Percentiles rank a stretch among this genome's conserved stretches.
These are phyloP conservation scores for Suillus brevipes DNA, from an alignment of 768 basidiomycete genomes.

Conservation along the genomic window DNA sequence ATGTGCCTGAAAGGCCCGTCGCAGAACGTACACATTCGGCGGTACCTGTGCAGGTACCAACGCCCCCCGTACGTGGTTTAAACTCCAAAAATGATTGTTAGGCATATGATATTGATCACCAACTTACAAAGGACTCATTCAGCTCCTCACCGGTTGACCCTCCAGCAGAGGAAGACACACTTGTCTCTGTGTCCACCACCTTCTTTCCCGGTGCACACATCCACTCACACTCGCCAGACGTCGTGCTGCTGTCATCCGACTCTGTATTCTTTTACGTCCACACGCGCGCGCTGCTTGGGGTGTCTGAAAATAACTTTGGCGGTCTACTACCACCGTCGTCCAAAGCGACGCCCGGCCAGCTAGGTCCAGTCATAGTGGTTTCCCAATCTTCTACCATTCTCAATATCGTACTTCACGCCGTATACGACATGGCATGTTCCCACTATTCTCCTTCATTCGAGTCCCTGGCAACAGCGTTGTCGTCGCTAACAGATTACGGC, in stretches of 20 bases:
- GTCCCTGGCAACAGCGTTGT: slow-evolving; percentile 55
- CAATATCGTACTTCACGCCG: slow-evolving; percentile 70
- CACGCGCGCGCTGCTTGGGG: slow-evolving; percentile 51
- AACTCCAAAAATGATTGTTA: slow-evolving; percentile 13
- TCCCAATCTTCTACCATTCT: slow-evolving; percentile 61
- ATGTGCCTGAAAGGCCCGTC: slow-evolving; percentile 37
- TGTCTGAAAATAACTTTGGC: slow-evolving; percentile 67
- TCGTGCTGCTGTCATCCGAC: slow-evolving; percentile 69
- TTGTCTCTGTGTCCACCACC: slow-evolving; percentile 79
- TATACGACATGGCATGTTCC: slow-evolving; percentile 72
- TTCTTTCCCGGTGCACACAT: slow-evolving; percentile 73
- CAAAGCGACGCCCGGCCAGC: slow-evolving; percentile 39
- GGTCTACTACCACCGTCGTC: slow-evolving; percentile 50
- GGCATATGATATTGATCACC: slow-evolving; percentile 12
- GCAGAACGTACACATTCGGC: slow-evolving; percentile 26
- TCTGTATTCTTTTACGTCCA: slow-evolving; percentile 86
- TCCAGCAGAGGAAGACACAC: slow-evolving; percentile 42
- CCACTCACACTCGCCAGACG: slow-evolving; percentile 56
- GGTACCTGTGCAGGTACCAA: slow-evolving; percentile 50
- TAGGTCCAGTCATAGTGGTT: slow-evolving; percentile 57
- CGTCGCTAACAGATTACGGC: slow-evolving; percentile 60
- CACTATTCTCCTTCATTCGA: slow-evolving; percentile 73
- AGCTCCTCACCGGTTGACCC: slow-evolving; percentile 34
- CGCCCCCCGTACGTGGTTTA: slow-evolving; percentile 55
- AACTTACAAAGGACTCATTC: slow-evolving; percentile 30